phyloP scores from a whole-genome alignment of 192 early-diverging fungal species.

The Geosiphon pyriformis region DNA sequence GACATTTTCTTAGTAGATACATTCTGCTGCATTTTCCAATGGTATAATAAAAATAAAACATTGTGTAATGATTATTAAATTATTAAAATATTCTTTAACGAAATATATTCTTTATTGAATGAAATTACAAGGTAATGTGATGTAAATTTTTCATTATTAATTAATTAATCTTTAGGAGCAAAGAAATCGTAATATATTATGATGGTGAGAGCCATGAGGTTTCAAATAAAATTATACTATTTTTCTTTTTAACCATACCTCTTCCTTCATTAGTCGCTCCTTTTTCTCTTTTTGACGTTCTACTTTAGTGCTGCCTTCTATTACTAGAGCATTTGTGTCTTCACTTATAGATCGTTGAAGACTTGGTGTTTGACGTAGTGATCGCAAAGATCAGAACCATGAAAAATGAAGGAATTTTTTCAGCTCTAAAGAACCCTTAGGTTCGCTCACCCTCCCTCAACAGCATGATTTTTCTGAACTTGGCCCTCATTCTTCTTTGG shows the following conservation, averaged over 20 bases:
- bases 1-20: slow-evolving; percentile 37
- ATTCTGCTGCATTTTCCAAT: background rate
- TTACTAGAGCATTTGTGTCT: background rate
- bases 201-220: background rate
- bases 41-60: too few species aligned
- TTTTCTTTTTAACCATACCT: too few species aligned
- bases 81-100: background rate
- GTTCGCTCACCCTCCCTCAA: background rate
- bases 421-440: background rate
- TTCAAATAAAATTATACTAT: too few species aligned
- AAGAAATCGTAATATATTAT: background rate
- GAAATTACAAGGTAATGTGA: background rate
- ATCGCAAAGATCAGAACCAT: too few species aligned
- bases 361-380: too few species aligned
- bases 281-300: background rate
- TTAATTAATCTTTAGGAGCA: background rate
- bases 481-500: background rate
- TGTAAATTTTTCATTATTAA: background rate
- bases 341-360: background rate
- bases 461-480: background rate
- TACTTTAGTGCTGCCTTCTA: background rate
- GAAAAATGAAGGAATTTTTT: too few species aligned
- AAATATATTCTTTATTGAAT: too few species aligned
- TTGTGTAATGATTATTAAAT: background rate
- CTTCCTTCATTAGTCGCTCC: background rate